Base-by-base conservation (phyloP, 73 alveolate species). In the Paramecium sonneborni region DNA sequence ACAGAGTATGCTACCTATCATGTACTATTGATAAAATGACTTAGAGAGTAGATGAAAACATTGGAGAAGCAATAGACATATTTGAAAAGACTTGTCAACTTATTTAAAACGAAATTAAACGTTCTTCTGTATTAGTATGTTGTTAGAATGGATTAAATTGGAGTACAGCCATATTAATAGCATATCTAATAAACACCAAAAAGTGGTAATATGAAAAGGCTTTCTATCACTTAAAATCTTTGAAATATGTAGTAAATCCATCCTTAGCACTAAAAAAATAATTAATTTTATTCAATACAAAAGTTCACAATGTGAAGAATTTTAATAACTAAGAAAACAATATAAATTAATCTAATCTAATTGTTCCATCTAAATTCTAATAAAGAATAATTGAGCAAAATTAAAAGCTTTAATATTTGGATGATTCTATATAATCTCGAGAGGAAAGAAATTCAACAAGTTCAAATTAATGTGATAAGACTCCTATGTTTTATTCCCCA, bases 151-250 rank as follows among this genome's bases (percentile, higher is more conserved):
- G 87, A 28, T 18, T 74, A 20, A 37, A 34, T 35, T 39, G 34
- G 37, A 37, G 67, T 74, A 7, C 87, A 37, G 44, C 57, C 5
- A 18, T 74, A 74, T 11, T 37, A 5, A 74, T 74, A 35, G 57
- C 62, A 21, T 74, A 74, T 74, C 20, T 74, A 39, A 74, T 74
- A 5, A 37, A 34, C 12, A 34, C 56, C 7, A 74, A 37, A 9
- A 39, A 39, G 8, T 37, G 58, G 87, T 21, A 39, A 74, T 74
- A 74, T 39, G 87, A 74, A 28, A 39, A 74, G 87, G 87, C 87
- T 4, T 74, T 74, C 7, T 74, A 74, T 35, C 34, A 37, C 10
- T 10, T 74, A n/a, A 74, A 74, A 74, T 34, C 87, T 39, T 10
- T 74, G 32, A 34, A 39, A 37, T 9, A 18, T 20, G 5, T 74